These are phyloP conservation scores for Omphalotus guepiniiformis DNA, from an alignment of 768 basidiomycete genomes.

Conservation along the genomic window DNA sequence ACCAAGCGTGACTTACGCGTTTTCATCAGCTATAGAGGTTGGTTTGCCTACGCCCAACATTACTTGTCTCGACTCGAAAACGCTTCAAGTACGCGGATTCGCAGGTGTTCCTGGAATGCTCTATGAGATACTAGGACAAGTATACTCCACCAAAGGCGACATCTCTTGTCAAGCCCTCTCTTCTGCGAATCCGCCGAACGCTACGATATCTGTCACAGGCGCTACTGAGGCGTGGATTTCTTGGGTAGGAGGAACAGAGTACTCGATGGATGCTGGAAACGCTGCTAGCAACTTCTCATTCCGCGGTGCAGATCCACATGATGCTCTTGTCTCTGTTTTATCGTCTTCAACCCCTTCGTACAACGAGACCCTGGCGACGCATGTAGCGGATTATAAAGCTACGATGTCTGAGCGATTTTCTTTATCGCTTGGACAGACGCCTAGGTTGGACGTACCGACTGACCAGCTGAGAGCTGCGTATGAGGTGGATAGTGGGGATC, in stretches of 20 bases:
- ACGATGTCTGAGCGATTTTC: slow-evolving; percentile 44
- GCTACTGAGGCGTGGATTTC: slow-evolving; percentile 58
- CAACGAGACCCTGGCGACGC: slow-evolving; percentile 36
- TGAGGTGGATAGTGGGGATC: slow-evolving; percentile 47
- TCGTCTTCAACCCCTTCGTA: slow-evolving; percentile 28
- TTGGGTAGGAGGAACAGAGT: slow-evolving; percentile 75
- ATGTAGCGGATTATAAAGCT: slow-evolving; percentile 46
- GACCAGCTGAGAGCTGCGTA: slow-evolving; percentile 54
- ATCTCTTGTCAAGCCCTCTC: slow-evolving; percentile 19
- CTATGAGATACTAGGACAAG: slow-evolving; percentile 60
- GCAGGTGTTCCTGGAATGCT: slow-evolving; percentile 58
- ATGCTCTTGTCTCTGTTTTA: slow-evolving; percentile 36
- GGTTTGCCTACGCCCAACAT: slow-evolving; percentile 55
- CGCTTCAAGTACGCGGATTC: slow-evolving; percentile 51
- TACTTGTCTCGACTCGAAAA: slow-evolving; percentile 53
- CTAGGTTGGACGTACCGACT: slow-evolving; percentile 51
- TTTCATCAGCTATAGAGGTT: slow-evolving; percentile 39
- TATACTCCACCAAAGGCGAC: slow-evolving; percentile 28
- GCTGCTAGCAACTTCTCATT: slow-evolving; percentile 56
- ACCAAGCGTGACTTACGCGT: slow-evolving; percentile 32
- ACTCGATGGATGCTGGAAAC: slow-evolving; percentile 58
- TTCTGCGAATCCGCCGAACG: slow-evolving; percentile 38
- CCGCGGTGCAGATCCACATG: slow-evolving; percentile 57
- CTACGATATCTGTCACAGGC: slow-evolving; percentile 41
- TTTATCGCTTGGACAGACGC: slow-evolving; percentile 55